Base-by-base conservation (phyloP, 345 rosid genomes). In the Corchorus capsularis region DNA sequence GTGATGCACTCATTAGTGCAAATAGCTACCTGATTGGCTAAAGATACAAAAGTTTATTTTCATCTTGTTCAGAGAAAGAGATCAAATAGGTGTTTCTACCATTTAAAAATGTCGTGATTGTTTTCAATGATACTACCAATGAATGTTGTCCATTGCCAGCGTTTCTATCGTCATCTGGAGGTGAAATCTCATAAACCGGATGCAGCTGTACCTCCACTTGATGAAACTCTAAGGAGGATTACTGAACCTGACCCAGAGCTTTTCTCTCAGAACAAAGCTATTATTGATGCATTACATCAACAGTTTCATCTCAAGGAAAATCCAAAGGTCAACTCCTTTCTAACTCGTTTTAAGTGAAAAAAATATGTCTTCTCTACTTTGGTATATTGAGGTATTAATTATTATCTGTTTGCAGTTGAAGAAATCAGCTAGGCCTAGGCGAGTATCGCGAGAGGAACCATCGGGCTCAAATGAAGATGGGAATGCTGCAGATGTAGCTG, bases 191-290 rank as follows among this genome's bases (percentile, higher is more conserved):
- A 83, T 87, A 72, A 86, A 32, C 81, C 85, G 39, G 92, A 91
- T 88, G 92, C 93, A 71, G 83, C 89, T 76, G 90, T 92, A 60
- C 94, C 99, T 52, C 94, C 91, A 54, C 69, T 93, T 69, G 97
- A 93, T 85, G 83, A 81, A 79, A 83, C 96, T 70, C 89, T 93
- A 71, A 93, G 83, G 86, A 92, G 72, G 78, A 80, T 93, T 39
- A 84, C 86, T 45, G 94, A 86, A 83, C 94, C 92, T 61, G 93
- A 95, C 81, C 80, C 64, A 49, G 87, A 93, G 67, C 84, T 92
- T 81, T 37, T 85, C 63, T 84, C 84, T 55, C 80, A 80, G 70
- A 88, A 82, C 74, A 87, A 85, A 82, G 77, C 82, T 72, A 81
- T 81, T 27, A 62, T 90, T 64, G 91, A 89, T 63, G 55, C 81